phyloP scores from a whole-genome alignment of 345 rosid species.

The Melastoma malabathricum region DNA sequence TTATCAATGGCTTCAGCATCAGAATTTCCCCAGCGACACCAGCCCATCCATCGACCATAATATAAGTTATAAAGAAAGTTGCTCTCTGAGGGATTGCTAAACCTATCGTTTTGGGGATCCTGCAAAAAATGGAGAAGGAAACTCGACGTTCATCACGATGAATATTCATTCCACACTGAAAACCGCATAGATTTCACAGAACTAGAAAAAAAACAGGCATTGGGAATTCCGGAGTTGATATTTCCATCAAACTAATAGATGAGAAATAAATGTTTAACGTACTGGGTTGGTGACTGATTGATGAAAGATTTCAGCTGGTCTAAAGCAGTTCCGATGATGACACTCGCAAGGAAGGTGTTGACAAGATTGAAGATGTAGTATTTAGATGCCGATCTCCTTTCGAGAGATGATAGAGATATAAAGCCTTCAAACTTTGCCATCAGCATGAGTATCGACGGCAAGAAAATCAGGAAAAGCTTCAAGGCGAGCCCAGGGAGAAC shows the following conservation, averaged over 20 bases:
- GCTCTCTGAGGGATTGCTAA: conserved; percentile 83
- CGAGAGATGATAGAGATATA: conserved; percentile 52
- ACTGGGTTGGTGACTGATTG: conserved; percentile 58
- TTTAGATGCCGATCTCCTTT: conserved; percentile 85
- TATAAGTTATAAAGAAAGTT: conserved; percentile 88
- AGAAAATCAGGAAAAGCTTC: conserved; percentile 93
- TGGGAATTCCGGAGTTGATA: no score
- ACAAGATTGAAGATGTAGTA: conserved; percentile 69
- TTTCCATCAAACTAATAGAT: not conserved
- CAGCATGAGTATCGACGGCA: conserved; percentile 84
- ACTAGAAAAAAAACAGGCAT: no score
- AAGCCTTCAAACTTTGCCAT: conserved; percentile 98
- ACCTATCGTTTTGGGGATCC: conserved; percentile 74
- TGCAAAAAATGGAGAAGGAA: conserved; percentile 15
- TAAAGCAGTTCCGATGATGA: conserved; percentile 64
- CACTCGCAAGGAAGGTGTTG: conserved; percentile 67
- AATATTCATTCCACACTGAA: not conserved
- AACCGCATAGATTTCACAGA: no score
- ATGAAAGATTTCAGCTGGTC: conserved; percentile 61
- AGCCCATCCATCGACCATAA: conserved; percentile 99
- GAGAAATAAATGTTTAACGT: conserved; percentile 13
- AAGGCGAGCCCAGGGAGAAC: conserved; percentile 71
- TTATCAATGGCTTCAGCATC: conserved; percentile 66
- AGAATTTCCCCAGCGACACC: conserved; percentile 85
- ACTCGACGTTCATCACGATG: no score